phyloP scores from a whole-genome alignment of 2,329 filamentous ascomycete genomes.

The Keithomyces neogunnii region DNA sequence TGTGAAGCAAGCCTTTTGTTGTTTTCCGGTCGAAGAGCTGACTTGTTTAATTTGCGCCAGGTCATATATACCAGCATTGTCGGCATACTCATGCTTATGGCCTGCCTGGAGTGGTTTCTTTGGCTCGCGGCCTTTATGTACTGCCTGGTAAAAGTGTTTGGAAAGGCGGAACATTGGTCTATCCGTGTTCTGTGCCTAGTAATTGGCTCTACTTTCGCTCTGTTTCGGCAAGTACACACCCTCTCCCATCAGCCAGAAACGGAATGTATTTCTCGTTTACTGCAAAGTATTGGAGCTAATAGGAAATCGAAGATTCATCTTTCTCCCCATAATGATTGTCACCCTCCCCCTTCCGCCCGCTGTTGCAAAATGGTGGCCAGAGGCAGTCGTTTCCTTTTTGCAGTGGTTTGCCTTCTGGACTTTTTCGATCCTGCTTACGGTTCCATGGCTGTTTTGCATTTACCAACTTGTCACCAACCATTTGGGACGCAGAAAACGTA shows the following conservation, averaged over 20 bases:
- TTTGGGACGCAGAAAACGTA: constrained; percentile 70
- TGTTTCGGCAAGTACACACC: constrained; percentile 53
- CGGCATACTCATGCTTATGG: constrained; percentile 72
- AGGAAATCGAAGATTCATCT: constrained; percentile 54
- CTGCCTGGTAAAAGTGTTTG: constrained; percentile 78
- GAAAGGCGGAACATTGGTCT: constrained; percentile 83
- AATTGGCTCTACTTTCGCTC: constrained; percentile 65
- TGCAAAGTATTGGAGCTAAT: not conserved
- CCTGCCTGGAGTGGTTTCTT: constrained; percentile 85
- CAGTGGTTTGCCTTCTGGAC: constrained; percentile 97
- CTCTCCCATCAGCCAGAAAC: not conserved
- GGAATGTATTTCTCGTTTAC: not conserved
- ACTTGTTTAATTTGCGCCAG: constrained; percentile 36
- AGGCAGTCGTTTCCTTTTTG: constrained; percentile 57
- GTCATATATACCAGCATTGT: constrained; percentile 80
- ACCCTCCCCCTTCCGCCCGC: constrained; percentile 74
- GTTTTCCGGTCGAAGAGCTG: not conserved
- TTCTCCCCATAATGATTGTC: constrained; percentile 89
- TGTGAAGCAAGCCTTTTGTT: not conserved
- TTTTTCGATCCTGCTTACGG: constrained; percentile 73
- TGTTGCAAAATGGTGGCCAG: constrained; percentile 66
- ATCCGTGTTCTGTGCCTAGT: constrained; percentile 69
- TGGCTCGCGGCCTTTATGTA: constrained; percentile 94
- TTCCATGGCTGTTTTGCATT: constrained; percentile 90
- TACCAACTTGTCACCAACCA: constrained; percentile 86